Evolutionary conservation across 345 rosid species (phyloP).

Genomic region (Lepidium didymum): DNA sequence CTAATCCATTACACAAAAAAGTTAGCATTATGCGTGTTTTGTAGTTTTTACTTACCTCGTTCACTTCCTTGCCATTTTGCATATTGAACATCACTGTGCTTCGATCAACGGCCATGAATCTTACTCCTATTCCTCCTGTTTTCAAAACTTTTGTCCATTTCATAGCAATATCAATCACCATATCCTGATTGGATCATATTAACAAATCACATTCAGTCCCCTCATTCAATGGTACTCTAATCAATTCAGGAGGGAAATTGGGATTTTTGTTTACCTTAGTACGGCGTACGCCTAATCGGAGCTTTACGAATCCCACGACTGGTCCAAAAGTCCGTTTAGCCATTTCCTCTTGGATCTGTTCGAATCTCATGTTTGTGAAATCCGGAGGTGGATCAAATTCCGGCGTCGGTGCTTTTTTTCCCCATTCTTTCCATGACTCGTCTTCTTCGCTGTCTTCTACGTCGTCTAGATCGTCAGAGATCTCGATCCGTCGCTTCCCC

Average conservation of each 20-base stretch:
- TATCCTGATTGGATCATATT: slow-evolving; percentile 37
- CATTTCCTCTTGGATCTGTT: slow-evolving; percentile 60
- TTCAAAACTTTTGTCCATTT: slow-evolving; percentile 69
- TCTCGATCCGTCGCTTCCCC: slow-evolving; percentile 56
- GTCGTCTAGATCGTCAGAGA: slow-evolving; percentile 82
- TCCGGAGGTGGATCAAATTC: slow-evolving; percentile 68
- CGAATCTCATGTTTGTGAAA: slow-evolving; percentile 45
- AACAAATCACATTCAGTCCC: not conserved
- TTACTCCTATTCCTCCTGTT: slow-evolving; percentile 66
- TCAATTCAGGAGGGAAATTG: not conserved
- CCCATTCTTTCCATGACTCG: slow-evolving; percentile 92
- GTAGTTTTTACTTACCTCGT: slow-evolving; percentile 40
- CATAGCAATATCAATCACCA: slow-evolving; percentile 55
- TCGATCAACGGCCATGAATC: slow-evolving; percentile 62
- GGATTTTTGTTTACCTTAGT: slow-evolving; percentile 35
- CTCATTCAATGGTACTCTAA: not conserved
- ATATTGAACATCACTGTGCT: slow-evolving; percentile 81
- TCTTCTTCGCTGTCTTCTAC: slow-evolving; percentile 88
- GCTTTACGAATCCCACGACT: slow-evolving; percentile 80
- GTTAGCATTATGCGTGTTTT: not conserved
- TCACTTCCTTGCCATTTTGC: slow-evolving; percentile 46
- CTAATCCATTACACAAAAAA: not conserved
- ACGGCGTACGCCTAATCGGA: slow-evolving; percentile 60
- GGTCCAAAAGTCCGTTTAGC: slow-evolving; percentile 57
- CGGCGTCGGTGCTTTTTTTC: slow-evolving; percentile 36